Evolutionary conservation across 257 asterid species (phyloP).

Genomic region (Plantago elongata): DNA sequence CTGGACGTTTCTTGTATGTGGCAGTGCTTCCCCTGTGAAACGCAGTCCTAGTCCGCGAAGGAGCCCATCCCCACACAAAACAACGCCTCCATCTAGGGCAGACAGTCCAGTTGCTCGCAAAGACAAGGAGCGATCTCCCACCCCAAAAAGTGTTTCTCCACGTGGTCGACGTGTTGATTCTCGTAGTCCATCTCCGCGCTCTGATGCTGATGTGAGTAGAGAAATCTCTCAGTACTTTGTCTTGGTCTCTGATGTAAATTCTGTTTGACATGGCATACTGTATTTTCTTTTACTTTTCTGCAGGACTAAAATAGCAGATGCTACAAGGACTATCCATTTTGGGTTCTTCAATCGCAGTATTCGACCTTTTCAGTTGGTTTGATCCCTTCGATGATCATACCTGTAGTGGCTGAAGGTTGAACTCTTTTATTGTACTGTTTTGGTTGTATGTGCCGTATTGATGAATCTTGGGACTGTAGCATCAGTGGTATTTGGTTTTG

Average conservation of each 20-base stretch:
- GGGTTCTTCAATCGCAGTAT: constrained; percentile 16
- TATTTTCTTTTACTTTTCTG: neutral
- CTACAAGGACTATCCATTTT: constrained; percentile 16
- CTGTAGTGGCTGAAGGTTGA: constrained; percentile 55
- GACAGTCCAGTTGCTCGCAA: constrained; percentile 55
- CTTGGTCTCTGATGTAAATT: neutral
- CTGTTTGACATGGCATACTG: constrained; percentile 1
- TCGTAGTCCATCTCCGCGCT: constrained; percentile 68
- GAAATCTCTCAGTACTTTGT: neutral
- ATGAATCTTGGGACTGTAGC: constrained; percentile 27
- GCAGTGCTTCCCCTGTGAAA: constrained; percentile 77
- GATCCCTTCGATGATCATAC: constrained; percentile 28
- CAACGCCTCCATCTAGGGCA: constrained; percentile 43
- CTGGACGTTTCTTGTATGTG: constrained; percentile 8
- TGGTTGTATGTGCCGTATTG: constrained; percentile 19
- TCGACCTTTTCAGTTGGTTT: constrained; percentile 20
- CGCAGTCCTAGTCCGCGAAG: constrained; percentile 66
- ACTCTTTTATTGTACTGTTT: constrained; percentile 43
- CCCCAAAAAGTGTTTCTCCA: constrained; percentile 77
- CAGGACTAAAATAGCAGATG: constrained; percentile 35
- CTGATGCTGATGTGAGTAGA: constrained; percentile 76
- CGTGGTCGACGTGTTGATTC: constrained; percentile 49
- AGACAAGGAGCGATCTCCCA: constrained; percentile 44
- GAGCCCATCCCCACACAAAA: constrained; percentile 62
- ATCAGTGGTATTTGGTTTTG: constrained; percentile 5